Conservation (phyloP, 2,329 filamentous ascomycete species). For the Apiospora sp. region DNA sequence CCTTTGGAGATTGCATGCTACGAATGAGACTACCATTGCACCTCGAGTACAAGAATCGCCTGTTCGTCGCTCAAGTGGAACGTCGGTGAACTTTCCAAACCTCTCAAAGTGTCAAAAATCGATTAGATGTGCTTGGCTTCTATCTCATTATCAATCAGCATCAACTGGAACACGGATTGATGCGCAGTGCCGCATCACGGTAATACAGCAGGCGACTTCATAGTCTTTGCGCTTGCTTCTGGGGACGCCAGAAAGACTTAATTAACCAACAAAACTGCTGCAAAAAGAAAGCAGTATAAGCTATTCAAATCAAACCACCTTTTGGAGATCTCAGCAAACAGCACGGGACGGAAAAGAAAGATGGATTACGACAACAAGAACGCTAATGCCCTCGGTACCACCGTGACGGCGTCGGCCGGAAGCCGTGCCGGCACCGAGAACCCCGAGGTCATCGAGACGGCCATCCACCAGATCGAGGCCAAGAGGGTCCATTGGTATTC, state of each 20-base stretch:
- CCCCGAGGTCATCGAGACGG: slow-evolving; percentile 48
- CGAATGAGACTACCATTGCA: not conserved
- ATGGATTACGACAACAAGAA: slow-evolving; percentile 40
- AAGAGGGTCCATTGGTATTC: slow-evolving; percentile 67
- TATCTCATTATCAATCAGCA: not conserved
- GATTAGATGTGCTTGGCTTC: slow-evolving; percentile 13
- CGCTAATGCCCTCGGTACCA: slow-evolving; percentile 35
- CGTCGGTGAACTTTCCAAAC: not conserved
- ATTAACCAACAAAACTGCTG: slow-evolving; percentile 6
- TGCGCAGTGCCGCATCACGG: slow-evolving; percentile 46
- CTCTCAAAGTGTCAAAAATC: not conserved
- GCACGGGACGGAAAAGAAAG: slow-evolving; percentile 31
- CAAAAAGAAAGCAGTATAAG: slow-evolving; percentile 26
- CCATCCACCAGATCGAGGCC: slow-evolving; percentile 63
- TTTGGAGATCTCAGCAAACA: slow-evolving; percentile 32
- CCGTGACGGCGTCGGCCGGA: slow-evolving; percentile 38
- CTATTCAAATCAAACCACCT: slow-evolving; percentile 23
- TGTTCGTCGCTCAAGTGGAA: slow-evolving; percentile 7
- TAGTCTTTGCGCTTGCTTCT: slow-evolving; percentile 73
- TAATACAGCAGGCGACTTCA: slow-evolving; percentile 66
- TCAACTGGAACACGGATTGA: slow-evolving; percentile 18
- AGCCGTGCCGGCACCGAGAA: slow-evolving; percentile 34
- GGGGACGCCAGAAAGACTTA: slow-evolving; percentile 62
- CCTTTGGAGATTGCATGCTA: not conserved
- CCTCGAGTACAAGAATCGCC: slow-evolving; percentile 12